phyloP scores from a whole-genome alignment of 768 basidiomycete species.

The Pleurotus pulmonarius region DNA sequence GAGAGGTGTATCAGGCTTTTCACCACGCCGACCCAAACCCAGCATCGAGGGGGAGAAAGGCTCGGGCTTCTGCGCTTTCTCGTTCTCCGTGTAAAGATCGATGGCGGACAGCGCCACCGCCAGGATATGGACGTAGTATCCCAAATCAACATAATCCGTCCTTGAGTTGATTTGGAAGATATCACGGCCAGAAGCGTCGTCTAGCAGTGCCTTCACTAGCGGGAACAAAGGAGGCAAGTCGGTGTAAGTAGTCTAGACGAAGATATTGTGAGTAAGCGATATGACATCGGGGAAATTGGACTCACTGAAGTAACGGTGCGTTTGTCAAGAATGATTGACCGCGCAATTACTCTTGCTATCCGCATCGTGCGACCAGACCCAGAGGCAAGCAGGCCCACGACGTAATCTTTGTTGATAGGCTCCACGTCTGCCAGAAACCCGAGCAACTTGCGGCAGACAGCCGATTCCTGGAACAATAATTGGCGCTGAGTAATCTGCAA shows the following conservation, averaged over 20 bases:
- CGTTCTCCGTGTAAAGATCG: conserved; percentile 49
- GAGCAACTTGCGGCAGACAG: conserved; percentile 43
- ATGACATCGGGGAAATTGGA: not conserved
- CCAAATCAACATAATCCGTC: conserved; percentile 61
- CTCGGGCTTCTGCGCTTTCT: conserved; percentile 22
- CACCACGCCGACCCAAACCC: conserved; percentile 20
- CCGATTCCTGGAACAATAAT: conserved; percentile 35
- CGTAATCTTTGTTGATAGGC: conserved; percentile 45
- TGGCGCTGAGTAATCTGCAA: not conserved
- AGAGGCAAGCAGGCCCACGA: conserved; percentile 48
- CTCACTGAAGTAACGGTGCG: conserved; percentile 20
- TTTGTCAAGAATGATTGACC: conserved; percentile 37
- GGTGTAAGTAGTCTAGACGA: conserved; percentile 35
- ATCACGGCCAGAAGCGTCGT: conserved; percentile 17
- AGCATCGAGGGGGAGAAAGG: conserved; percentile 7
- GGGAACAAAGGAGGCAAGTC: conserved; percentile 48
- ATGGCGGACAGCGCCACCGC: conserved; percentile 56
- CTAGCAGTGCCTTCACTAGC: conserved; percentile 47
- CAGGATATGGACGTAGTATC: conserved; percentile 53
- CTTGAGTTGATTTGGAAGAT: conserved; percentile 50
- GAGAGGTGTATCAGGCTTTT: conserved; percentile 37
- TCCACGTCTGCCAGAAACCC: conserved; percentile 33
- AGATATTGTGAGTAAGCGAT: not conserved
- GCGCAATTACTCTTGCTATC: conserved; percentile 57
- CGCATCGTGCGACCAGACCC: conserved; percentile 47